Evolutionary conservation across 441 rosid species (phyloP).

Genomic region (Gossypium laxum): DNA sequence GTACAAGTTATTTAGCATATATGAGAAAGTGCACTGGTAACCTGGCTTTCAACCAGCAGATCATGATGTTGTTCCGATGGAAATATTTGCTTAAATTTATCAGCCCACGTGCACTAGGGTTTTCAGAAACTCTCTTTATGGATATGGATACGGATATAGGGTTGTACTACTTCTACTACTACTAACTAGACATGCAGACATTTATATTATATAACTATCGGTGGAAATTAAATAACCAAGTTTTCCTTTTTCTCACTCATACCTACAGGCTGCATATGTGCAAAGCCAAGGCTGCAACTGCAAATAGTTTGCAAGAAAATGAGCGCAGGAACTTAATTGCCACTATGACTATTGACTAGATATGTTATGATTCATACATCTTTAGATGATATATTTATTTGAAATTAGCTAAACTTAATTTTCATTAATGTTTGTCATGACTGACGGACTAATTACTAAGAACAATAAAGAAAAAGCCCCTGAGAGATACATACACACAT

Average conservation of each 20-base stretch:
- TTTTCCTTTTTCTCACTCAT: not conserved
- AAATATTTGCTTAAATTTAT: not conserved
- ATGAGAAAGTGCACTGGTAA: not conserved
- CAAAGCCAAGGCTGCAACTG: slow-evolving; percentile 5
- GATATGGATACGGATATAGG: not conserved
- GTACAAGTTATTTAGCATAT: not conserved
- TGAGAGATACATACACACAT: not conserved
- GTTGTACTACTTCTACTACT: not conserved
- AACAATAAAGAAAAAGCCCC: not conserved
- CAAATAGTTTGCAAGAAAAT: not conserved
- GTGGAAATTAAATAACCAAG: not conserved
- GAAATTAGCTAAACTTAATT: not conserved
- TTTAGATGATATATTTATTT: not conserved
- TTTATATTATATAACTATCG: not conserved
- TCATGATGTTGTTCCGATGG: not conserved
- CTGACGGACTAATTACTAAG: not conserved
- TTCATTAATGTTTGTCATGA: not conserved
- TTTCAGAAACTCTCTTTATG: not conserved
- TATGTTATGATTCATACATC: not conserved
- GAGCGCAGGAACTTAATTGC: not conserved
- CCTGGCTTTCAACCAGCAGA: not conserved
- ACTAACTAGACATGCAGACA: not conserved
- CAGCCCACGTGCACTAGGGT: not conserved
- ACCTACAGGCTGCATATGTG: not conserved
- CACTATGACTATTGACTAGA: not conserved